Evolutionary conservation across 1,139 yeast genomes (phyloP).

Genomic region (Pichia cactophila): DNA sequence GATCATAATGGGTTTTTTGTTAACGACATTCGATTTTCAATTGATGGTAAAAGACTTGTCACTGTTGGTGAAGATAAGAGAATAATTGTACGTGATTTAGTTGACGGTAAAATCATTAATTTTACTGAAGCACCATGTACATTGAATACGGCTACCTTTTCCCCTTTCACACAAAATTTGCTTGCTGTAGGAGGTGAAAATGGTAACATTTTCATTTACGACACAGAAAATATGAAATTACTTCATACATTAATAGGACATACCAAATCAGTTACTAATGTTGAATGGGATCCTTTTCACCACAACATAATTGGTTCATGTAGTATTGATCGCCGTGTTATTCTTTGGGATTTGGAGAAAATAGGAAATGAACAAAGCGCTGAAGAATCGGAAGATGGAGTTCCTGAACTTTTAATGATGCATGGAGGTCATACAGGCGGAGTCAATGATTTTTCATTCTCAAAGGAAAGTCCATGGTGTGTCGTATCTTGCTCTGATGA

Average conservation of each 20-base stretch:
- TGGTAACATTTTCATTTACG: slow-evolving; percentile 57
- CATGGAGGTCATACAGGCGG: slow-evolving; percentile 82
- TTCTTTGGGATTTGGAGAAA: slow-evolving; percentile 65
- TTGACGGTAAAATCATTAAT: slow-evolving; percentile 28
- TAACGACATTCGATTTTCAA: slow-evolving; percentile 70
- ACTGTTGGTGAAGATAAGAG: slow-evolving; percentile 63
- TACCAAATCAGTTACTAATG: slow-evolving; percentile 55
- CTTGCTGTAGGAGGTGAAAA: slow-evolving; percentile 65
- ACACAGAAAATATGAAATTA: slow-evolving; percentile 42
- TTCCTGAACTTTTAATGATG: slow-evolving; percentile 76
- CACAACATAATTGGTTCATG: slow-evolving; percentile 73
- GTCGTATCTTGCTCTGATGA: slow-evolving; percentile 70
- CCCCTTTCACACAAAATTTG: slow-evolving; percentile 51
- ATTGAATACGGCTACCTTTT: slow-evolving; percentile 58
- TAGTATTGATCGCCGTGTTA: slow-evolving; percentile 62
- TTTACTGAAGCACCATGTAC: slow-evolving; percentile 31
- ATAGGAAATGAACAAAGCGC: slow-evolving; percentile 76
- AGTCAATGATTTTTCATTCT: slow-evolving; percentile 65
- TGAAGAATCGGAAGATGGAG: slow-evolving; percentile 74
- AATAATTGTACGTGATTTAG: slow-evolving; percentile 38
- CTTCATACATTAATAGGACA: slow-evolving; percentile 76
- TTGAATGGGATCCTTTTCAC: slow-evolving; percentile 64
- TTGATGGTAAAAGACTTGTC: slow-evolving; percentile 46
- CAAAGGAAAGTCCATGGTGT: slow-evolving; percentile 65
- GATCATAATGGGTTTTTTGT: slow-evolving; percentile 47